These are phyloP conservation scores for Phylloporus rhodoxanthus DNA, from an alignment of 768 basidiomycete genomes.

Conservation along the genomic window DNA sequence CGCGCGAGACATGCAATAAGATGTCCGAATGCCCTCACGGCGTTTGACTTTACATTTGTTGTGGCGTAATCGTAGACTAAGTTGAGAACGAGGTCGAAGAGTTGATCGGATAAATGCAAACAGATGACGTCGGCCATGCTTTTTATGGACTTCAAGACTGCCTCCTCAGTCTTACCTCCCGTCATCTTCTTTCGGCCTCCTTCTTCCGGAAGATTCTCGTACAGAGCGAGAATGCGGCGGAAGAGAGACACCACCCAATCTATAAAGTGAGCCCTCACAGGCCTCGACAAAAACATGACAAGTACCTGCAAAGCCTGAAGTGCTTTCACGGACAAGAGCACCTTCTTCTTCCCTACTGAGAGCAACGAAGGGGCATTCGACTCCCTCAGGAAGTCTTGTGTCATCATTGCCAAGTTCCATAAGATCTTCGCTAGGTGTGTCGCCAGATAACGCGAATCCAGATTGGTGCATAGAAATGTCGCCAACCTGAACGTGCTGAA, in stretches of 20 bases:
- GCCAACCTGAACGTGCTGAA: slow-evolving; percentile 73
- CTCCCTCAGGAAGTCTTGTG: slow-evolving; percentile 47
- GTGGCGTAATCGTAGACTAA: slow-evolving; percentile 83
- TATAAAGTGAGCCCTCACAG: slow-evolving; percentile 23
- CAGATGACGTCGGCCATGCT: slow-evolving; percentile 77
- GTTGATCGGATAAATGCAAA: slow-evolving; percentile 52
- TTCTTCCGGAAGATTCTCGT: slow-evolving; percentile 92
- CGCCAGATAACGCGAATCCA: slow-evolving; percentile 48
- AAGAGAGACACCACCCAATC: slow-evolving; percentile 81
- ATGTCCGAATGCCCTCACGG: slow-evolving; percentile 86
- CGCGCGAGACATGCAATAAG: slow-evolving; percentile 80
- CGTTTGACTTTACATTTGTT: slow-evolving; percentile 85
- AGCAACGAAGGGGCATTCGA: slow-evolving; percentile 30
- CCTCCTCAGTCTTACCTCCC: slow-evolving; percentile 75
- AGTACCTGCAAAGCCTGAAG: slow-evolving; percentile 69
- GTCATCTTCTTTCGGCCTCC: slow-evolving; percentile 82
- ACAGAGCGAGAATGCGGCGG: slow-evolving; percentile 71
- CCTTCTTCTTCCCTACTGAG: slow-evolving; percentile 63
- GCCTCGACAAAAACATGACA: slow-evolving; percentile 5
- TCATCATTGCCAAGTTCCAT: slow-evolving; percentile 47
- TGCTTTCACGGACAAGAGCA: slow-evolving; percentile 70
- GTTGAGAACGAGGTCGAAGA: slow-evolving; percentile 82
- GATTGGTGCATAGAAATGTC: slow-evolving; percentile 63
- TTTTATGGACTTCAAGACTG: slow-evolving; percentile 71
- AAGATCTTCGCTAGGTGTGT: slow-evolving; percentile 47